Evolutionary conservation across 192 early-diverging fungal species (phyloP), one percentile per base, ranked within the genome.

Genomic region (Coemansia pectinata): DNA sequence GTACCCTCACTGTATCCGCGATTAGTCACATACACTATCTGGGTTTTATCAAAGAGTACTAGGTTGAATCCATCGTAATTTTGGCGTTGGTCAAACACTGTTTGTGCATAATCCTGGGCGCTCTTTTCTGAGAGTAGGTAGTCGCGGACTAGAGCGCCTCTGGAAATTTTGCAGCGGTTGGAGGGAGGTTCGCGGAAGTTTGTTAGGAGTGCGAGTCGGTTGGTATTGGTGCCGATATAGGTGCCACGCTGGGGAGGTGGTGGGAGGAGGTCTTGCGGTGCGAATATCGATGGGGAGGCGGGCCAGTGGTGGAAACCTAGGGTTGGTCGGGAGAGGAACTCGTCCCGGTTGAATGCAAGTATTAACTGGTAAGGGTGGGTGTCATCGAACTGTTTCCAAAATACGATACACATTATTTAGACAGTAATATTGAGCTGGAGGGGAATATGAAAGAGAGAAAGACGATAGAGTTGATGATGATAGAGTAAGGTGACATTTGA

Each of bases 51-150:
- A 23, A 83, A 74, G 12, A 78, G 36, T 7, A 83, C 72, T 7
- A 83, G 59, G 40, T 78, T 83, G 50, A 83, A 83, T 27, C 81
- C 81, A 48, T 72, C 73, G 50, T 83, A 83, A n/a, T 34, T 15
- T 11, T 69, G 58, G 1, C 81, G 62, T 15, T 83, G 70, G 5
- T 52, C 44, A 23, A 64, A 76, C 1, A 83, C 44, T 4, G 7
- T 44, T 25, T 69, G 2, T 0, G 81, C 81, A 47, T 83, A 83
- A 14, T 82, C 71, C 17, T 31, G 63, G 17, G 19, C 52, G 2
- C 7, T 45, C 48, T 8, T 34, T 21, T 5, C 5, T 29, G 10
- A 73, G 10, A 76, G 63, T 11, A 83, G 72, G 59, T 72, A 78
- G 47, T 75, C 66, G 2, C 81, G 76, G 12, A 83, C 72, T 21